Conservation (phyloP, 2,329 filamentous ascomycete species). For the Endothia cerciana region DNA sequence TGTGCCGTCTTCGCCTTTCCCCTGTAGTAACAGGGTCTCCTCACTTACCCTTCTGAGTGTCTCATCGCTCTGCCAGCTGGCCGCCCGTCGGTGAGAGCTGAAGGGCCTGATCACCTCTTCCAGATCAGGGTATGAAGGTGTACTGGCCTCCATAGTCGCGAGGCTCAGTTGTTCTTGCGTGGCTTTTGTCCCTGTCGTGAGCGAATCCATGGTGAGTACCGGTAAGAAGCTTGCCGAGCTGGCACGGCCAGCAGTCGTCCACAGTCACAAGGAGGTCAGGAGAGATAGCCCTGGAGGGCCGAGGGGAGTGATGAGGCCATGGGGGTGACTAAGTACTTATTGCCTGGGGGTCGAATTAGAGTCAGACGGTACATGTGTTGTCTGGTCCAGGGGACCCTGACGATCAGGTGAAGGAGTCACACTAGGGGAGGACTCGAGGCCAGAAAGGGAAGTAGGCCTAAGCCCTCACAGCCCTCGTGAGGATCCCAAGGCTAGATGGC, state of each 20-base stretch:
- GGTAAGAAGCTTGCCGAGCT: not conserved
- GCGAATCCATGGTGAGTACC: not conserved
- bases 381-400: not conserved
- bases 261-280: not conserved
- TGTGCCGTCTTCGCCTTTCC: not conserved
- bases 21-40: not conserved
- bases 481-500: not conserved
- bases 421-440: slow-evolving; percentile 11
- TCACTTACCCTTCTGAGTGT: slow-evolving; percentile 5
- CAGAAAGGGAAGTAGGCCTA: not conserved
- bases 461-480: slow-evolving; percentile 12
- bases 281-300: not conserved
- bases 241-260: not conserved
- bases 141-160: not conserved
- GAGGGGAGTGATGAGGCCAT: slow-evolving; percentile 1
- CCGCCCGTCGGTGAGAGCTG: slow-evolving; percentile 10
- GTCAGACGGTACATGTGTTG: not conserved
- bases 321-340: not conserved
- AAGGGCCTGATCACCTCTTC: not conserved
- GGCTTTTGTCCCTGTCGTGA: not conserved
- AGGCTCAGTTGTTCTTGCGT: not conserved
- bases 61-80: slow-evolving; percentile 23
- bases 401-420: slow-evolving; percentile 22
- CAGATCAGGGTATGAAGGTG: not conserved
- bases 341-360: not conserved